These are phyloP conservation scores for Lantana camara DNA, from an alignment of 257 asterid species.

Conservation along the genomic window DNA sequence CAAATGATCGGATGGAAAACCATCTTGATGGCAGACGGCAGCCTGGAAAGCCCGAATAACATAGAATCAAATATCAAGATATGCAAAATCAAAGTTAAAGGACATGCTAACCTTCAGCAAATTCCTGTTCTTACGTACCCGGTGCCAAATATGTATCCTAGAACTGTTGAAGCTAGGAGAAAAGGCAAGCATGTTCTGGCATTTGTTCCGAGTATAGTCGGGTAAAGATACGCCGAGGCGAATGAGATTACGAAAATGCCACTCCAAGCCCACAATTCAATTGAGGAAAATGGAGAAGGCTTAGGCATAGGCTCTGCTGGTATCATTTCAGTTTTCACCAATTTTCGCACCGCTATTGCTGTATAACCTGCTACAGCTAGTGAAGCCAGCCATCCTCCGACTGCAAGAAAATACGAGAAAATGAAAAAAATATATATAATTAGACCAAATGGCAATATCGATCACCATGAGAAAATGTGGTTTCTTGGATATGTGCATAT, in stretches of 20 bases:
- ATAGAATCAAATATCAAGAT: constrained; percentile 22
- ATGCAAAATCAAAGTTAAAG: neutral
- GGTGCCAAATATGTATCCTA: constrained; percentile 88
- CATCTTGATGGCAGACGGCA: constrained; percentile 72
- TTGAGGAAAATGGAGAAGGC: constrained; percentile 81
- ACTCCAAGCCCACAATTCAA: constrained; percentile 82
- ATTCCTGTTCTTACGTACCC: constrained; percentile 53
- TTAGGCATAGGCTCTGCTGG: constrained; percentile 92
- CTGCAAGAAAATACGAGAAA: constrained; percentile 42
- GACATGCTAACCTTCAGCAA: constrained; percentile 16
- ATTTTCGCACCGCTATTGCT: constrained; percentile 82
- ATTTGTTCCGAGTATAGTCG: constrained; percentile 77
- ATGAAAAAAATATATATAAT: too few relatives aligned
- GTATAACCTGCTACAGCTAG: constrained; percentile 86
- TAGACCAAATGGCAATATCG: too few relatives aligned
- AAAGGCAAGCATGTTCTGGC: constrained; percentile 93
- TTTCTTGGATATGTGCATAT: too few relatives aligned
- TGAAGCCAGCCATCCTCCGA: constrained; percentile 94
- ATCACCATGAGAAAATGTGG: too few relatives aligned
- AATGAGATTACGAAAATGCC: constrained; percentile 68
- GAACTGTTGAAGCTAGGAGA: constrained; percentile 83
- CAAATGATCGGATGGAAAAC: constrained; percentile 91
- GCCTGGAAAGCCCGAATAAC: constrained; percentile 46
- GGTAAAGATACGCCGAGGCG: constrained; percentile 64
- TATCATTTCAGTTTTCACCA: constrained; percentile 85